These are phyloP conservation scores for Vitis vinifera DNA, from an alignment of 164 flowering plant species.

Conservation along the genomic window ASM3070453v1 NC_081809.1:17467501-17468000, in stretches of 20 bases:
- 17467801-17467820: conserved; percentile 70
- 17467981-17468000: too few relatives aligned
- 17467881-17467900: too few relatives aligned
- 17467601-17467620: not conserved
- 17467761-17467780: conserved; percentile 97
- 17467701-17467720: conserved; percentile 57
- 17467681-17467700: conserved; percentile 90
- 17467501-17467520: too few relatives aligned
- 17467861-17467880: too few relatives aligned
- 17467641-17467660: not conserved
- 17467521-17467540: too few relatives aligned
- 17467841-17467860: too few relatives aligned
- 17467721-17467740: conserved; percentile 82
- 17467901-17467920: too few relatives aligned
- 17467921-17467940: too few relatives aligned
- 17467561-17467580: not conserved
- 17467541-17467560: not conserved
- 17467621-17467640: not conserved
- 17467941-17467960: too few relatives aligned
- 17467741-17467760: conserved; percentile 82
- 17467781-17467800: conserved; percentile 95
- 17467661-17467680: conserved; percentile 70
- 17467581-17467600: too few relatives aligned
- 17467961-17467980: too few relatives aligned
- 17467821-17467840: conserved; percentile 3